These are phyloP conservation scores for Castanea sativa DNA, from an alignment of 306 rosid species.

Conservation along the genomic window DNA sequence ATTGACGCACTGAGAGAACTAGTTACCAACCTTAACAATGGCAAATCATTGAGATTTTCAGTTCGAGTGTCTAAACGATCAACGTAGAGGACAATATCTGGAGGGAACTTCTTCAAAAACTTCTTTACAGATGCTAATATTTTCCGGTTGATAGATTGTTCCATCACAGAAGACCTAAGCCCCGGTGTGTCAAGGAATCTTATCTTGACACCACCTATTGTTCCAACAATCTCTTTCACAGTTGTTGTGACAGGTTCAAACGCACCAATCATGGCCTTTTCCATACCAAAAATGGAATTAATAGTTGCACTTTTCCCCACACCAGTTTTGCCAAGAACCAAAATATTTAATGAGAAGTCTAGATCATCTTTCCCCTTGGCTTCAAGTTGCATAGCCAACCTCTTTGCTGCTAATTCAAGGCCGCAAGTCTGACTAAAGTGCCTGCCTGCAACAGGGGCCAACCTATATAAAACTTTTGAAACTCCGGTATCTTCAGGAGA, in stretches of 20 bases:
- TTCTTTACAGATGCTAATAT: conserved; percentile 39
- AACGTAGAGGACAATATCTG: conserved; percentile 47
- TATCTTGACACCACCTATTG: conserved; percentile 44
- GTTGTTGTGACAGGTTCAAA: conserved; percentile 50
- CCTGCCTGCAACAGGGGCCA: conserved; percentile 37
- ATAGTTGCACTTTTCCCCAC: conserved; percentile 69
- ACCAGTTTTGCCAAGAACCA: conserved; percentile 60
- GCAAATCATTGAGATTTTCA: conserved; percentile 37
- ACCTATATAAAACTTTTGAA: conserved; percentile 39
- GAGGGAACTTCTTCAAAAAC: conserved; percentile 37
- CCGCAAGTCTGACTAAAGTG: conserved; percentile 35
- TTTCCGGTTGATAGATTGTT: conserved; percentile 50
- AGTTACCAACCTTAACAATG: conserved; percentile 47
- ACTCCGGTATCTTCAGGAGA: conserved; percentile 42
- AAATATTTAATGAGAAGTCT: conserved; percentile 53
- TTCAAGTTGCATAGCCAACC: conserved; percentile 47
- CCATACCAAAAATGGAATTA: conserved; percentile 50
- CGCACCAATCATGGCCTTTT: conserved; percentile 40
- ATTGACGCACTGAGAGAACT: conserved; percentile 40
- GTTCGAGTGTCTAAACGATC: conserved; percentile 49
- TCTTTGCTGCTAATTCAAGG: conserved; percentile 42
- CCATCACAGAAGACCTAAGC: conserved; percentile 37
- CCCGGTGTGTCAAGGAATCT: conserved; percentile 66
- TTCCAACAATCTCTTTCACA: conserved; percentile 45
- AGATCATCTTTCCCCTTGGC: conserved; percentile 36